Conservation (phyloP, 148 eudicot genomes). For the Diospyros kaki region DNA sequence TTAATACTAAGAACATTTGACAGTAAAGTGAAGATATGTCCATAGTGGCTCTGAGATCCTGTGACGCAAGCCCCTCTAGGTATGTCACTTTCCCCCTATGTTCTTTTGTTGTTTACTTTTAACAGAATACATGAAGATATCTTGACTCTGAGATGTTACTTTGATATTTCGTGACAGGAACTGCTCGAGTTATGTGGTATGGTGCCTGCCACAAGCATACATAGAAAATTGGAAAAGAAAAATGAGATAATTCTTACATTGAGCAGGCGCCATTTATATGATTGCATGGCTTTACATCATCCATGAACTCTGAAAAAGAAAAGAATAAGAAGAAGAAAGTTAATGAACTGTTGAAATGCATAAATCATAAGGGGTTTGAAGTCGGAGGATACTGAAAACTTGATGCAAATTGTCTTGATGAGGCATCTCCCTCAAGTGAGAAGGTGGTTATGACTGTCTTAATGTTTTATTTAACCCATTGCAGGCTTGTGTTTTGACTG, state of each 20-base stretch:
- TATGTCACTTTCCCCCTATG: neutral
- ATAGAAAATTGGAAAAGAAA: neutral
- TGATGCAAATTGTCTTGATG: neutral
- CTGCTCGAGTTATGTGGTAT: neutral
- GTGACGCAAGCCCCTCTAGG: neutral
- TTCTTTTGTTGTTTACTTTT: neutral
- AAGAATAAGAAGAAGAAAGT: no score
- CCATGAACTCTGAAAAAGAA: neutral
- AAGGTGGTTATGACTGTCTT: neutral
- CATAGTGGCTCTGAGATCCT: neutral
- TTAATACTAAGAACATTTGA: neutral
- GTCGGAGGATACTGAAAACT: no score
- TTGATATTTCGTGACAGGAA: neutral
- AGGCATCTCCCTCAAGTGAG: neutral
- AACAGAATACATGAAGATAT: neutral
- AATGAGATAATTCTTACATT: neutral
- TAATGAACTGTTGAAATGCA: no score
- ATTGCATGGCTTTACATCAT: neutral
- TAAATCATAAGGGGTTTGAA: no score
- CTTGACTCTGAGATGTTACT: neutral
- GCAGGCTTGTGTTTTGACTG: constrained; percentile 1
- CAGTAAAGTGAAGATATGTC: neutral
- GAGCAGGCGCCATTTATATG: neutral
- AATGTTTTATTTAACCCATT: neutral
- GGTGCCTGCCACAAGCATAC: neutral